These are phyloP conservation scores for Amanita muscaria DNA, from an alignment of 768 basidiomycete genomes.

Conservation along the genomic window DNA sequence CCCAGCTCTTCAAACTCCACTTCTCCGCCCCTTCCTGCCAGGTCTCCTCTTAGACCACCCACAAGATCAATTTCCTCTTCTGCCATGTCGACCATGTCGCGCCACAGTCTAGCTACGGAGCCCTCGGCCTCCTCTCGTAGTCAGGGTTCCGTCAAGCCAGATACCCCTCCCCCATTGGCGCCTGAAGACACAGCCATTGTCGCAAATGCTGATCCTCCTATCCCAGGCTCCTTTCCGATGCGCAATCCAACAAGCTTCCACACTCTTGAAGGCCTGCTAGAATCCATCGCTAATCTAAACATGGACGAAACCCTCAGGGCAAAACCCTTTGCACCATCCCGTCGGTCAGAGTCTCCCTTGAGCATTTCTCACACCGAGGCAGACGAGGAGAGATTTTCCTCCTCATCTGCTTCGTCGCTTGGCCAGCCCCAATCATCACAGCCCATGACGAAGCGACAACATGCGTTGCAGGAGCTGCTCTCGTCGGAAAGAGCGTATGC, in stretches of 20 bases:
- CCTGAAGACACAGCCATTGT: constrained; percentile 5
- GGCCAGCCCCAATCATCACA: constrained; percentile 11
- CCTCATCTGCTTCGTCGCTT: constrained; percentile 18
- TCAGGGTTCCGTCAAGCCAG: constrained; percentile 1
- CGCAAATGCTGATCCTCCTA: constrained; percentile 6
- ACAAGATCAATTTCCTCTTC: constrained; percentile 9
- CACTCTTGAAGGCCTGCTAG: constrained; percentile 1
- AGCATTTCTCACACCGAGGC: background rate
- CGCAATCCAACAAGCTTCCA: background rate
- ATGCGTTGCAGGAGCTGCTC: constrained; percentile 71
- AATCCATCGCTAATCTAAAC: background rate
- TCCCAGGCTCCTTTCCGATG: constrained; percentile 8
- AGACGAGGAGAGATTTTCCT: constrained; percentile 12
- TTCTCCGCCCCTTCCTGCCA: constrained; percentile 15
- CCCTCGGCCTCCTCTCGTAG: constrained; percentile 6
- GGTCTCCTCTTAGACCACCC: constrained; percentile 20
- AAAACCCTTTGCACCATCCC: background rate
- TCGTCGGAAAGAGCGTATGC: constrained; percentile 78
- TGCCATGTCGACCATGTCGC: constrained; percentile 4
- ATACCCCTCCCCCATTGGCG: constrained; percentile 1
- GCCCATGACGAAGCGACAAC: constrained; percentile 59
- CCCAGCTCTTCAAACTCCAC: constrained; percentile 1
- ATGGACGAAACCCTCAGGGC: background rate
- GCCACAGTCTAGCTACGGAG: constrained; percentile 16
- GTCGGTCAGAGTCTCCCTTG: background rate